Base-by-base conservation (phyloP, 352 stramenopile genomes). In the Globisporangium carolinianum region DNA sequence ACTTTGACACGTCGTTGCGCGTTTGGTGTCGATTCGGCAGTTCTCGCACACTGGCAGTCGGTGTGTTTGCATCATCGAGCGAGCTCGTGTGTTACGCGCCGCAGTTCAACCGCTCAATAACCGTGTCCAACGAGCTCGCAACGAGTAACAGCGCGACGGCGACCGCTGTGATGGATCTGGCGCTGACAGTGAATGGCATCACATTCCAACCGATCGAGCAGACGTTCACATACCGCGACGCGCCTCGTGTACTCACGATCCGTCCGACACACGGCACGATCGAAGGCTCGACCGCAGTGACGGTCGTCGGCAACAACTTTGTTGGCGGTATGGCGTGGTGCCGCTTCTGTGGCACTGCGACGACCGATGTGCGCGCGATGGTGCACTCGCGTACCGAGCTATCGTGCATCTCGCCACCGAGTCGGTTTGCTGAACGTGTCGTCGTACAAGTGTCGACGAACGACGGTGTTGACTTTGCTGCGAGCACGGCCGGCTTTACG, bases 381-480 rank as follows among this genome's bases (percentile, higher is more conserved):
- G 70, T 81, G 2, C n/a, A 69, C 0, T 85, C 78, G 3, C 18
- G 61, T 12, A 67, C 53, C 0, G 66, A 76, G 41, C 10, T 89
- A 14, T n/a, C 60, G 4, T 91, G 79, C 46, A 53, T 76, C 6
- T 38, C 81, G 24, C 81, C 81, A 8, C 11, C 38, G 2, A 76
- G 63, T 54, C 35, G 42, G 1, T 73, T 58, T 48, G 68, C 72
- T 7, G 69, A 83, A 51, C 48, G 41, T 17, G 68, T 86, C 1
- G 3, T 43, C 4, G 58, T 97, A 5, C 76, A 89, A 41, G 63
- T 97, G 15, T 95, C 76, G 1, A 69, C 93, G 17, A 97, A 98
- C 61, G 69, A 89, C 57, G 90, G 89, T 5, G 69, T 95, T 35
- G 92, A 98, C 46, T 98, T 92, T 51, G 90, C 85, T 5, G 49